Base-by-base conservation (phyloP, 2,329 filamentous ascomycete genomes). In the Calonectria crousiana region DNA sequence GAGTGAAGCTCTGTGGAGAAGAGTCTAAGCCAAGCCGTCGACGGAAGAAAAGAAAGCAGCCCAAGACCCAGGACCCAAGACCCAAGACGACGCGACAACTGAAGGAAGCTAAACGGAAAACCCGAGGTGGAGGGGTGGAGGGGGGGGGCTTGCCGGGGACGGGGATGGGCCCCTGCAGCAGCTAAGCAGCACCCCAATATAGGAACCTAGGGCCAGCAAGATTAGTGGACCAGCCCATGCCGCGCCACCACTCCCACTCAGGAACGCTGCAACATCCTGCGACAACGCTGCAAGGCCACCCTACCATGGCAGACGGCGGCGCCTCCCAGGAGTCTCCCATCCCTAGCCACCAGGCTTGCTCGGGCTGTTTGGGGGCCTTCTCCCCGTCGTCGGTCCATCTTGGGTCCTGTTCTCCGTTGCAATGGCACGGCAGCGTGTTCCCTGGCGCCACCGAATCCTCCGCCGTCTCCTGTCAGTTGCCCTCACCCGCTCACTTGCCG, bases 201-300 rank as follows among this genome's bases (percentile, higher is more conserved):
- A 60, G 56, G 34, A 38, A 38, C 32, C 56, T 64, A 56, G 56
- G 5, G 14, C 56, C 62, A 38, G 30, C 69, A 65, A 65, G 18
- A 47, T 66, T 44, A 51, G 38, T 51, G 53, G 67, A 13, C 44
- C 41, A 38, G 49, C 32, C 53, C 71, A 69, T 69, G 71, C 71
- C 67, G 71, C 71, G 66, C 71, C 71, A 68, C 71, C 71, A 69
- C 71, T 65, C 41, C 47, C 71, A 65, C 71, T 64, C 56, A 65
- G 34, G 66, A 44, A 51, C 67, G 41, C 67, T 69, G 60, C 60
- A 20, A 62, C 38, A 44, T 34, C 11, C 26, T 34, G 52, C 16
- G 26, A 38, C 49, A n/a, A 14, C n/a, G 34, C 51, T 69, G 67
- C 67, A 47, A 60, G 36, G 28, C 36, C 60, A 44, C 36, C 60